A percentile compares a stretch with the other conserved stretches of the same genome.
These are phyloP conservation scores for Globisporangium parvum DNA, from an alignment of 352 stramenopile genomes.

Conservation along the genomic window DNA sequence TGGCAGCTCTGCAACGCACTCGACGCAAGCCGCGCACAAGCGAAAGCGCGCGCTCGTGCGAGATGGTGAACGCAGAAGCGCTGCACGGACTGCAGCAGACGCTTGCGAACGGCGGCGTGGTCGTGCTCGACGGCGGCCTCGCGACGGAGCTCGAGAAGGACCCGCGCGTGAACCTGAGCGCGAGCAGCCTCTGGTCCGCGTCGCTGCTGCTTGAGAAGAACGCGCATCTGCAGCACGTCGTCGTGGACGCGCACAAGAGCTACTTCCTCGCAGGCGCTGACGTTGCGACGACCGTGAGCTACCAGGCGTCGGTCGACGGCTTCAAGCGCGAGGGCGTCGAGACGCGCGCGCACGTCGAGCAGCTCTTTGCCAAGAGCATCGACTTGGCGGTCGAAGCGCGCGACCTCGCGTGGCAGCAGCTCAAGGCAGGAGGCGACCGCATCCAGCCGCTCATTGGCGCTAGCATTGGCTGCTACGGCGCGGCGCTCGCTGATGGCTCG, in stretches of 20 bases:
- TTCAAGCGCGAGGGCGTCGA: conserved; percentile 64
- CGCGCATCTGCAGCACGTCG: conserved; percentile 39
- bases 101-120: conserved; percentile 23
- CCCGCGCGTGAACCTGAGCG: conserved; percentile 41
- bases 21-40: too few species aligned
- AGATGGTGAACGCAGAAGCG: conserved; percentile 18
- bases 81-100: conserved; percentile 30
- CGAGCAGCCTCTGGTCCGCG: conserved; percentile 66
- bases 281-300: conserved; percentile 76
- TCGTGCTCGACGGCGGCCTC: conserved; percentile 72
- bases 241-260: conserved; percentile 59
- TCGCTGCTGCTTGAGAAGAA: conserved; percentile 58
- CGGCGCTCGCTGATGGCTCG: conserved; percentile 77
- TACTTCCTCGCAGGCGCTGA: conserved; percentile 80
- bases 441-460: conserved; percentile 71
- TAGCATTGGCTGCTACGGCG: conserved; percentile 85
- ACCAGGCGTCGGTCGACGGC: conserved; percentile 81
- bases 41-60: too few species aligned
- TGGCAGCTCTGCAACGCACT: too few species aligned
- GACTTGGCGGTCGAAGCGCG: conserved; percentile 61
- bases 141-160: conserved; percentile 78
- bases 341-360: conserved; percentile 36
- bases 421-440: conserved; percentile 25
- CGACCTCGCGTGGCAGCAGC: conserved; percentile 43
- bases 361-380: conserved; percentile 72